Conservation (phyloP, 2,329 filamentous ascomycete genomes). For the Cordyceps cicadae region DNA sequence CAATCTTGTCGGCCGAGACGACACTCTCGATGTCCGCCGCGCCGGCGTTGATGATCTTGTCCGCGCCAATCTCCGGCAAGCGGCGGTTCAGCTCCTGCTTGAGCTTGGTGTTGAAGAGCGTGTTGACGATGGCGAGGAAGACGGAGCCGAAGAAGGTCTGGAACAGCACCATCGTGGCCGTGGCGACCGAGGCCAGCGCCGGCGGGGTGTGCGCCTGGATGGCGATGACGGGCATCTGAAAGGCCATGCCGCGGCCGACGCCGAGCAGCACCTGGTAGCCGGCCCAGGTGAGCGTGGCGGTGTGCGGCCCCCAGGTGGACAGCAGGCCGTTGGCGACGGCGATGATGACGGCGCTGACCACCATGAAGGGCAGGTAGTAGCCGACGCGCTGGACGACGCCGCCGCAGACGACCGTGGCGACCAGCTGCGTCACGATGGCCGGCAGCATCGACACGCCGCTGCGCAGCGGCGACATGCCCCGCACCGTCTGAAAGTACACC, state of each 20-base stretch:
- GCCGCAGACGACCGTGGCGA: slow-evolving; percentile 19
- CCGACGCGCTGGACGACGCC: slow-evolving; percentile 24
- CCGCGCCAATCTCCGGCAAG: slow-evolving; percentile 22
- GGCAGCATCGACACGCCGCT: slow-evolving; percentile 24
- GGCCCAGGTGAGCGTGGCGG: slow-evolving; percentile 31
- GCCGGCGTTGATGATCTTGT: slow-evolving; percentile 32
- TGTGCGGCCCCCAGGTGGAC: slow-evolving; percentile 30
- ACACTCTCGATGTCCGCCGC: slow-evolving; percentile 30
- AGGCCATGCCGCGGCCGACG: slow-evolving; percentile 33
- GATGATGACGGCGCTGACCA: slow-evolving; percentile 23
- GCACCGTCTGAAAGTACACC: slow-evolving; percentile 44
- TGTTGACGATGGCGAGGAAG: slow-evolving; percentile 31
- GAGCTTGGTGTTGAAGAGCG: slow-evolving; percentile 26
- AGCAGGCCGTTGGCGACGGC: slow-evolving; percentile 32
- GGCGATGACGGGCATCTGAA: slow-evolving; percentile 32
- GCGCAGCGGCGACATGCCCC: slow-evolving; percentile 22
- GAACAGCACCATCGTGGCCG: slow-evolving; percentile 24
- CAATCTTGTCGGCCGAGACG: slow-evolving; percentile 23
- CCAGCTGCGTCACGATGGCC: slow-evolving; percentile 20
- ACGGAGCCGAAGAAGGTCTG: slow-evolving; percentile 41
- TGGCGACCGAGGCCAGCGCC: slow-evolving; percentile 20
- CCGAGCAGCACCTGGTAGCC: slow-evolving; percentile 38
- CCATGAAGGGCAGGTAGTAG: slow-evolving; percentile 37
- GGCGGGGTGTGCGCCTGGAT: slow-evolving; percentile 21
- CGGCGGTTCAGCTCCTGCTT: slow-evolving; percentile 21